Evolutionary conservation across 805 yeast genomes (phyloP), one percentile per base, ranked within the genome.

Genomic region (Barnettozyma salicaria): DNA sequence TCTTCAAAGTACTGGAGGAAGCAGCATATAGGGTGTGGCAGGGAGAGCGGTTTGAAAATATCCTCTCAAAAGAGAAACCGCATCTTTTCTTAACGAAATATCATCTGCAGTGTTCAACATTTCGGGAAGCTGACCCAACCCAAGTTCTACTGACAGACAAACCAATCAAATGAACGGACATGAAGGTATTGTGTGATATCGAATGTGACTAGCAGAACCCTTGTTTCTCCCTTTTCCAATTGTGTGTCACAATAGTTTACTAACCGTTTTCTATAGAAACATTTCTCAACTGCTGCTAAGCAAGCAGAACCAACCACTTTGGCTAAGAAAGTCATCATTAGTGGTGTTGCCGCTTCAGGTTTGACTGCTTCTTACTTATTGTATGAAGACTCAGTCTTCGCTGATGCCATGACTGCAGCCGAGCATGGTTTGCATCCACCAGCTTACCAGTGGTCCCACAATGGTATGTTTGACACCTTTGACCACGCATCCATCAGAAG

Each of bases 371-470:
- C 92, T 41, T 83, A 81, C 62, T 68, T 82, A 56, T 69, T 84
- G 58, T 87, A 87, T 68, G 77, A 84, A 57, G 95, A 87, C 63
- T 72, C 88, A 21, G 75, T 79, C 63, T 79, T 87, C 46, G 96
- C 96, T 41, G 78, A 76, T 56, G 97, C 97, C 58, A 84, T 90
- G 95, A 89, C 98, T 39, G 94, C 92, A 50, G 96, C 97, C 51
- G 98, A 92, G 70, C 97, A 92, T 68, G 98, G 98, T 52, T 76
- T 92, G 60, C 98, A 92, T 65, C 81, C 98, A 25, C 96, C 97
- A 47, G 79, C 79, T 41, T 89, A 73, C 63, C 82, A 78, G 40
- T 92, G 97, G 97, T 74, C 96, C 30, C 97, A 90, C 68, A 78
- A 75, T 56, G 97, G 97, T 52, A 83, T 87, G 80, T 75, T 88